These are phyloP conservation scores for Sugiyamaella floridensis DNA, from an alignment of 805 yeast genomes.

Conservation along the genomic window DNA sequence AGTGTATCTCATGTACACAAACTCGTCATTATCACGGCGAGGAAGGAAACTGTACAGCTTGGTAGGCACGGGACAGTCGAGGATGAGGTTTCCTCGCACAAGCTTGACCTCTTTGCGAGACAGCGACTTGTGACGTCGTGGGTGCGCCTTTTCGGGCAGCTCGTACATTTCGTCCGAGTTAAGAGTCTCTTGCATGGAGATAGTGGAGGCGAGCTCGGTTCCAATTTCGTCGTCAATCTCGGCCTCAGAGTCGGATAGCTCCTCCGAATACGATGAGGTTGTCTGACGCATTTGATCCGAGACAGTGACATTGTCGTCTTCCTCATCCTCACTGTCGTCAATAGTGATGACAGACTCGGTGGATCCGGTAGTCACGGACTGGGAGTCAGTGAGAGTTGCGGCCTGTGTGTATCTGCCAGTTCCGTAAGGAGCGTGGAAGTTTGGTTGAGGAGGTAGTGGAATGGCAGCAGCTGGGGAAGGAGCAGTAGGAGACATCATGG, in stretches of 20 bases:
- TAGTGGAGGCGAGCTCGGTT: constrained; percentile 4
- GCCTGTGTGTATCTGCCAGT: background rate
- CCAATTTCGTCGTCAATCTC: constrained; percentile 14
- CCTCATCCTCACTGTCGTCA: constrained; percentile 15
- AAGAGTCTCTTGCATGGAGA: constrained; percentile 18
- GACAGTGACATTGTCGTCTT: background rate
- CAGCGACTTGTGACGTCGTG: constrained; percentile 60
- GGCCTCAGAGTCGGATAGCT: background rate
- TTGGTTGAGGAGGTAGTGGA: constrained; percentile 17
- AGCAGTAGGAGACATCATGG: background rate
- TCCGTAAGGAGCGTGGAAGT: constrained; percentile 12
- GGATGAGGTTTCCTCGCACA: constrained; percentile 73
- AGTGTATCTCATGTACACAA: constrained; percentile 91
- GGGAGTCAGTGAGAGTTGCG: background rate
- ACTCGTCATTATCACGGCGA: constrained; percentile 83
- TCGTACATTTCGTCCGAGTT: constrained; percentile 19
- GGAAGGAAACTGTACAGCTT: constrained; percentile 81
- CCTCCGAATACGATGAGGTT: background rate
- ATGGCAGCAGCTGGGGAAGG: constrained; percentile 8
- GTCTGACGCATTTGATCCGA: background rate
- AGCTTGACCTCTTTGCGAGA: constrained; percentile 68
- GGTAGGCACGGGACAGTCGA: constrained; percentile 92
- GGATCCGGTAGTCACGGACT: background rate
- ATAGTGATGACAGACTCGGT: constrained; percentile 9
- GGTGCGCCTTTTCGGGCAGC: constrained; percentile 32